Percentiles rank a stretch among this genome's conserved stretches.
phyloP scores from a whole-genome alignment of 2,329 filamentous ascomycete species.

The Microsporum ferrugineum region DNA sequence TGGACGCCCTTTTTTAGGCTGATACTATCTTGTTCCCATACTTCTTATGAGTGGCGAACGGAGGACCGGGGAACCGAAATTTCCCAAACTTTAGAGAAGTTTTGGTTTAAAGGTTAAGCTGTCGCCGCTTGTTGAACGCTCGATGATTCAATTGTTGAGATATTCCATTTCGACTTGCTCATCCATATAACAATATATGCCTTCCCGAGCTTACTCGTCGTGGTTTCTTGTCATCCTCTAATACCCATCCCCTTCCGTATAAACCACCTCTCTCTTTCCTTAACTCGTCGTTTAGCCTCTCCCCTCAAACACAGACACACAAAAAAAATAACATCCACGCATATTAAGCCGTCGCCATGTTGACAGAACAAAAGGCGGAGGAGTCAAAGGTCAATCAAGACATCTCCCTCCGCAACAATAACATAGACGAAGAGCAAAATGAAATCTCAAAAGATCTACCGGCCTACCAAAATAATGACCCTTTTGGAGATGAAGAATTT shows the following conservation, averaged over 20 bases:
- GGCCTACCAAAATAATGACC: conserved; percentile 21
- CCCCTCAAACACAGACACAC: neutral
- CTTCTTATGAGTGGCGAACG: conserved; percentile 1
- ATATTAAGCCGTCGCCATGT: neutral
- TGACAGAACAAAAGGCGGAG: neutral
- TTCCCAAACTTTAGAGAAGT: neutral
- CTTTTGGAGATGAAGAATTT: conserved; percentile 31
- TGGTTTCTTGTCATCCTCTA: neutral
- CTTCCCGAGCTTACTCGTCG: neutral
- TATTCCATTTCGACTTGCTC: neutral
- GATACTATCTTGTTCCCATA: neutral
- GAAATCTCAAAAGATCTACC: conserved; percentile 6
- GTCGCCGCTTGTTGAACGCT: neutral
- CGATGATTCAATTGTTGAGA: neutral
- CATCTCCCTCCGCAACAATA: neutral
- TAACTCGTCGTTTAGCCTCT: neutral
- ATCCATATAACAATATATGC: neutral
- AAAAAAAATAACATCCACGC: neutral
- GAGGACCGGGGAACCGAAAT: conserved; percentile 1
- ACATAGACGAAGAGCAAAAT: conserved; percentile 18
- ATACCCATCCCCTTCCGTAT: neutral
- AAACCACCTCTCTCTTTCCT: neutral
- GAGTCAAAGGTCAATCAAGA: neutral
- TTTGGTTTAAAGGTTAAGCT: neutral
- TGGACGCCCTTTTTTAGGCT: no score